Conservation (phyloP, 1,284 basidiomycete genomes). For the Phylloboletellus chloephorus region DNA sequence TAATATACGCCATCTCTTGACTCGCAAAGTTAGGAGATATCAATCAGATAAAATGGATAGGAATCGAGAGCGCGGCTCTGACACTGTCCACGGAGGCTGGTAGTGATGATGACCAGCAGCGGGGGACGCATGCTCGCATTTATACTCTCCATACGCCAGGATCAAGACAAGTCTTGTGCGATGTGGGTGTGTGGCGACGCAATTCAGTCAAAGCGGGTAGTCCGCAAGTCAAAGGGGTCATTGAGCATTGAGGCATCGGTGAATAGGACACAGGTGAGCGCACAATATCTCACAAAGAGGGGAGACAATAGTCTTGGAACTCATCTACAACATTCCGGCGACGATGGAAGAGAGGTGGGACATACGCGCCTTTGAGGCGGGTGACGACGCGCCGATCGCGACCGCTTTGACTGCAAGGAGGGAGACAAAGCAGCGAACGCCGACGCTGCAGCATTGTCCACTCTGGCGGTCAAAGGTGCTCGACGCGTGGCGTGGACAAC, state of each 20-base stretch:
- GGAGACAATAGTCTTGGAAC: constrained; percentile 14
- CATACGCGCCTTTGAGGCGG: too few species aligned
- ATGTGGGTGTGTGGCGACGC: not conserved
- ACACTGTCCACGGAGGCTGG: too few species aligned
- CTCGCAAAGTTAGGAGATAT: not conserved
- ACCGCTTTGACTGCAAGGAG: not conserved
- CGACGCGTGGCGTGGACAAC: constrained; percentile 8
- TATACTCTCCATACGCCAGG: constrained; percentile 11
- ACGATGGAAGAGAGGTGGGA: not conserved
- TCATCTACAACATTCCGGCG: not conserved
- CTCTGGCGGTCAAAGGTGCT: not conserved
- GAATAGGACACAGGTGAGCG: not conserved
- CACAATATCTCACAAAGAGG: constrained; percentile 7
- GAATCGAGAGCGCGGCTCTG: constrained; percentile 7
- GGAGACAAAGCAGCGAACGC: not conserved
- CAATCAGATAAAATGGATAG: not conserved
- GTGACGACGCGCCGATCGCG: not conserved
- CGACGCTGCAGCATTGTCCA: not conserved
- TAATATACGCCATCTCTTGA: constrained; percentile 7
- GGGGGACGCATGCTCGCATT: constrained; percentile 6
- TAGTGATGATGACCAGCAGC: not conserved
- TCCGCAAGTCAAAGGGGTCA: constrained; percentile 7
- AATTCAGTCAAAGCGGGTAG: constrained; percentile 21
- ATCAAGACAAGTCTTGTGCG: not conserved
- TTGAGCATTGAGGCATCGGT: not conserved